A percentile compares a stretch with the other conserved stretches of the same genome.
Evolutionary conservation across 2,329 filamentous ascomycete genomes (phyloP).

Genomic region (Colletotrichum lentis): DNA sequence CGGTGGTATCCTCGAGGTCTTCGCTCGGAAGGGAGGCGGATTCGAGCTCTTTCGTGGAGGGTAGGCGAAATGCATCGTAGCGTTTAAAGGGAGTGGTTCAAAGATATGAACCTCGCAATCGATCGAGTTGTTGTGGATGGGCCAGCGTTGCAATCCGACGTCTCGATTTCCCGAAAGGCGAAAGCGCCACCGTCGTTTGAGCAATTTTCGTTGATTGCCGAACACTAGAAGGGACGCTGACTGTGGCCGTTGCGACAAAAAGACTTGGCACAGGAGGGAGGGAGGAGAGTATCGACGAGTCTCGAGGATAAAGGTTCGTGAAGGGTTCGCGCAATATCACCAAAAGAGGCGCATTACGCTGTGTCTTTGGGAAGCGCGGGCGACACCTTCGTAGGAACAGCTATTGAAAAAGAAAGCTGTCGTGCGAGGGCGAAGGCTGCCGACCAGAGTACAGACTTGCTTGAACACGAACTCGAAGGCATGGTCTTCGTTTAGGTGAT

Average conservation of each 20-base stretch:
- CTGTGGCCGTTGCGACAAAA: constrained; percentile 30
- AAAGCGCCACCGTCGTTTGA: constrained; percentile 1
- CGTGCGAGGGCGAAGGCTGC: constrained; percentile 27
- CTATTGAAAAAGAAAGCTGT: constrained; percentile 1
- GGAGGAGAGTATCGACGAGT: constrained; percentile 34
- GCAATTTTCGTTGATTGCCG: constrained; percentile 10
- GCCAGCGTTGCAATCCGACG: constrained; percentile 5
- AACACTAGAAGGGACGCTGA: constrained; percentile 33
- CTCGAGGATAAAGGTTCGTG: constrained; percentile 7
- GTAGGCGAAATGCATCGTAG: constrained; percentile 86
- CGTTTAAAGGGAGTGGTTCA: constrained; percentile 12
- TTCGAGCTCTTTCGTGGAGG: constrained; percentile 85
- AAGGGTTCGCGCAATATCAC: constrained; percentile 20
- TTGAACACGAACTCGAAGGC: constrained; percentile 32
- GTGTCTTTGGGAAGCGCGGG: not conserved
- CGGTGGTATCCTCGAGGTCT: constrained; percentile 60
- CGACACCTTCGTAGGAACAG: constrained; percentile 18
- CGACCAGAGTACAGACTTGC: constrained; percentile 11
- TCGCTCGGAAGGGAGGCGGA: constrained; percentile 73
- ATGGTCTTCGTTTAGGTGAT: constrained; percentile 35
- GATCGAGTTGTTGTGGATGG: not conserved
- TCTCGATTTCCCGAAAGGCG: not conserved
- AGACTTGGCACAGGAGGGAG: constrained; percentile 33
- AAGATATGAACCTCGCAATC: constrained; percentile 12
- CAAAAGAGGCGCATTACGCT: constrained; percentile 32